phyloP scores from a whole-genome alignment of 2,329 filamentous ascomycete species.

The Septoria petroselini region DNA sequence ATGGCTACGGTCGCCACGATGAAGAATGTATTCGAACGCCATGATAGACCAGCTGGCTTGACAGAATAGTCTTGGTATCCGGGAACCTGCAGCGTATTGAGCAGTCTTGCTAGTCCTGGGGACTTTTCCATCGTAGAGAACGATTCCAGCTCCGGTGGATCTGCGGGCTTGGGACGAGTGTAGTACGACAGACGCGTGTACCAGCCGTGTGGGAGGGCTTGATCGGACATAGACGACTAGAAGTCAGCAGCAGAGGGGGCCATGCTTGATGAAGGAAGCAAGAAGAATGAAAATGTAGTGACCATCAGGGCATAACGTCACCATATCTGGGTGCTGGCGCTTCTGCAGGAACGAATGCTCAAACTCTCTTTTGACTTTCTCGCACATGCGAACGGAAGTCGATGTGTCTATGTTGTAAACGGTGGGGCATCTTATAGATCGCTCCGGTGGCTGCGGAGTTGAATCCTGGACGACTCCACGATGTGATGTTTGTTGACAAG shows the following conservation, averaged over 20 bases:
- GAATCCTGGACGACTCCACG: too few species aligned
- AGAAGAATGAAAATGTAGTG: neutral
- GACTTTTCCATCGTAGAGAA: neutral
- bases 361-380: neutral
- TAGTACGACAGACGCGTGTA: conserved; percentile 16
- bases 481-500: too few species aligned
- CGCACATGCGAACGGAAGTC: neutral
- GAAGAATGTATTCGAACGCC: conserved; percentile 59
- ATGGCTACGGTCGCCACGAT: conserved; percentile 57
- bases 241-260: neutral
- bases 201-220: conserved; percentile 12
- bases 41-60: conserved; percentile 43
- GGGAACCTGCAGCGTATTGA: conserved; percentile 38
- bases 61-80: conserved; percentile 34
- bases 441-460: too few species aligned
- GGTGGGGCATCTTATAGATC: too few species aligned
- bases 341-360: conserved; percentile 20
- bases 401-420: too few species aligned
- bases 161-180: conserved; percentile 4
- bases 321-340: too few species aligned
- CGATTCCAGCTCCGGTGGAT: neutral
- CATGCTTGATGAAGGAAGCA: neutral
- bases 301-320: conserved; percentile 12
- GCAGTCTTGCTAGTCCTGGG: conserved; percentile 19
- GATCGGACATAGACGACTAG: conserved; percentile 4